Conservation (phyloP, 331 rosid species). For the Saraca asoca region DNA sequence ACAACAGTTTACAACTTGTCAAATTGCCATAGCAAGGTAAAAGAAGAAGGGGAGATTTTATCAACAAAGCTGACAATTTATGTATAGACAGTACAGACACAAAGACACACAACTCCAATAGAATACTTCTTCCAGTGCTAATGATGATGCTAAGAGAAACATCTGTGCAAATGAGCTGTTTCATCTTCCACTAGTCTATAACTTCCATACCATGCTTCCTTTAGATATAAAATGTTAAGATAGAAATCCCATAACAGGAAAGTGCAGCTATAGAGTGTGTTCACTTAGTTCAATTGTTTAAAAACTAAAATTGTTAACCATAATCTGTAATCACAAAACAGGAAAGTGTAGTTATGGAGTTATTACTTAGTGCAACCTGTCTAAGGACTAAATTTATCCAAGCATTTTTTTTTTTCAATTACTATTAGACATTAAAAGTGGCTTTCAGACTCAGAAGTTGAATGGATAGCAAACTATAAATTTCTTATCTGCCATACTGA, state of each 20-base stretch:
- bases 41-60: constrained; percentile 1
- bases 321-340: too few relatives aligned
- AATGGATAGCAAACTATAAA: not conserved
- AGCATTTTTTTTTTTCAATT: too few relatives aligned
- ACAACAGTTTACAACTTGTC: constrained; percentile 2
- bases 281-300: too few relatives aligned
- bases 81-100: not conserved
- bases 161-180: not conserved
- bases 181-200: not conserved
- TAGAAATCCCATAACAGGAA: not conserved
- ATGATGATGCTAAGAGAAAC: not conserved
- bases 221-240: not conserved
- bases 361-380: too few relatives aligned
- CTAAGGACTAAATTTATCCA: not conserved
- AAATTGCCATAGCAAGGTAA: constrained; percentile 3
- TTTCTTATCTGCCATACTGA: not conserved
- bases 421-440: not conserved
- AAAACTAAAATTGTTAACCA: too few relatives aligned
- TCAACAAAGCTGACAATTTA: constrained; percentile 16
- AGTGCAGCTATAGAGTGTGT: not conserved
- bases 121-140: not conserved
- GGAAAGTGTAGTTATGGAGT: too few relatives aligned
- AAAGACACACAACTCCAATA: not conserved
- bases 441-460: not conserved
- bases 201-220: not conserved